Evolutionary conservation across 2,329 filamentous ascomycete genomes (phyloP).

Genomic region (Phialophora chinensis): DNA sequence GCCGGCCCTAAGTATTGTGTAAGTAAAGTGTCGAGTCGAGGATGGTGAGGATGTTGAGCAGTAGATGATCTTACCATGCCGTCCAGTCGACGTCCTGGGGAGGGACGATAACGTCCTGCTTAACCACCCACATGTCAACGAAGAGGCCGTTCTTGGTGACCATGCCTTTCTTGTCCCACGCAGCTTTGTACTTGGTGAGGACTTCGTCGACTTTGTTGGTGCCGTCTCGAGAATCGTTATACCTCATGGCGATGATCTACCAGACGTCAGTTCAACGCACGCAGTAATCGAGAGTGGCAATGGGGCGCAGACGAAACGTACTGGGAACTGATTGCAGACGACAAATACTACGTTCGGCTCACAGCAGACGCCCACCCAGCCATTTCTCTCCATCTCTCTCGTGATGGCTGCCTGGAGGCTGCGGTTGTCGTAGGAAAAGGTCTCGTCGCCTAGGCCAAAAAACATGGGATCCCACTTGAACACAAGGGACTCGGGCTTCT

Average conservation of each 20-base stretch:
- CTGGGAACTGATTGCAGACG: slow-evolving; percentile 54
- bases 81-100: slow-evolving; percentile 38
- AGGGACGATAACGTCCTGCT: slow-evolving; percentile 41
- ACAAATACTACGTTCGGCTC: slow-evolving; percentile 48
- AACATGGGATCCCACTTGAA: slow-evolving; percentile 52
- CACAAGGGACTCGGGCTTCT: slow-evolving; percentile 43
- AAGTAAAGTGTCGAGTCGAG: not conserved
- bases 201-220: slow-evolving; percentile 44
- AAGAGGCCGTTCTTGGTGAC: slow-evolving; percentile 41
- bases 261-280: slow-evolving; percentile 8
- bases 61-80: slow-evolving; percentile 42
- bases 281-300: slow-evolving; percentile 7
- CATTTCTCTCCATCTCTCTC: slow-evolving; percentile 48
- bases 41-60: not conserved
- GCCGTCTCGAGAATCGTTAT: slow-evolving; percentile 47
- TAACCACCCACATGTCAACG: slow-evolving; percentile 39
- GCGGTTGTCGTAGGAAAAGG: slow-evolving; percentile 45
- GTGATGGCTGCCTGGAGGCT: slow-evolving; percentile 47
- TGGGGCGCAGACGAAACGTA: slow-evolving; percentile 32
- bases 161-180: slow-evolving; percentile 45
- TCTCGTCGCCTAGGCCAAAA: slow-evolving; percentile 48
- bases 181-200: slow-evolving; percentile 48
- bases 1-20: slow-evolving; percentile 35
- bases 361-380: slow-evolving; percentile 52
- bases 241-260: slow-evolving; percentile 48